Evolutionary conservation across 257 asterid genomes (phyloP), one percentile per base, ranked within the genome.

Genomic region (Ehretia macrophylla): DNA sequence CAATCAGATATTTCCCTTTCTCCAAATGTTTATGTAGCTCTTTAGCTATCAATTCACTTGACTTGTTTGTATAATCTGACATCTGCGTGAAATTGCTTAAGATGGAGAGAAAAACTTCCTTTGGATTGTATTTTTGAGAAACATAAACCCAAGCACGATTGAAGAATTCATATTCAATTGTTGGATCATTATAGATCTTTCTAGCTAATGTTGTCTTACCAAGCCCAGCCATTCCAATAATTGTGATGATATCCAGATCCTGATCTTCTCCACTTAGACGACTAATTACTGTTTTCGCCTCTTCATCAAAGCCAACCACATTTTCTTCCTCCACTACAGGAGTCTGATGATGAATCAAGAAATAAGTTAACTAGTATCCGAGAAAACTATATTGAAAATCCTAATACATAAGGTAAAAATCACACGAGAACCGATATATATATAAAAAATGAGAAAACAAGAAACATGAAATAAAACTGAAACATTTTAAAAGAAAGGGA

Each of bases 1-100:
- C 80, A 32, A 81, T 35, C 57, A 84, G 51, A 62, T 76, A 81
- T 3, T 68, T 81, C 12, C 56, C 71, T 1, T 16, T 6, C 56
- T 44, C 52, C 40, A 79, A 53, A 42, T 10, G 32, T 0, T 9
- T 22, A 0, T 17, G 17, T 4, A 75, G 66, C 13, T 4, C 18
- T n/a, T 18, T 11, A 8, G 47, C 62, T 21, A 81, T 32, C 1
- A 66, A 71, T 0, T 49, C 53, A 5, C 53, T 70, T 8, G 18
- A 32, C 53, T 37, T 47, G 5, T 23, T 17, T 12, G 50, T 56
- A 69, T 63, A 45, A 59, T 63, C 73, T 14, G 37, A 51, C 0
- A 20, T 46, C 32, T 40, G 51, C 1, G 60, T 58, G 19, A 72
- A 51, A 56, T 59, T 19, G 0, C 61, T 62, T 0, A 79, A 58